phyloP scores from a whole-genome alignment of 441 rosid species.

The Manihot esculenta region DNA sequence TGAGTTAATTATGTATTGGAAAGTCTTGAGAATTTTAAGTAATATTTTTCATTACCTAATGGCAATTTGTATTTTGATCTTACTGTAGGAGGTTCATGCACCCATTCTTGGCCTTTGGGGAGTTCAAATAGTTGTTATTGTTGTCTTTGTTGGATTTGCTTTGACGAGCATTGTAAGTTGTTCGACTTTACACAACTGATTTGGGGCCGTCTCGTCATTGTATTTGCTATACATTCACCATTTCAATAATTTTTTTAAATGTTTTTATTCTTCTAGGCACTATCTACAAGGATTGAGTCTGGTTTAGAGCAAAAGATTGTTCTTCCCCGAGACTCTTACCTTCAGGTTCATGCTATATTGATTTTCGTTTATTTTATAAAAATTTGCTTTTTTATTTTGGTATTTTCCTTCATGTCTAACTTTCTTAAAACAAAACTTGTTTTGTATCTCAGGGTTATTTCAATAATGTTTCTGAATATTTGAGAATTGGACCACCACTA shows the following conservation, averaged over 20 bases:
- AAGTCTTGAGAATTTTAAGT: neutral
- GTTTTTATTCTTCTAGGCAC: constrained; percentile 43
- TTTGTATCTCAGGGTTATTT: constrained; percentile 71
- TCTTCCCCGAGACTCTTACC: constrained; percentile 93
- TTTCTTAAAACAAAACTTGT: constrained; percentile 14
- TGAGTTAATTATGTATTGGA: neutral
- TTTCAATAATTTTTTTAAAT: neutral
- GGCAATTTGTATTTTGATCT: neutral
- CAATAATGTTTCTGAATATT: constrained; percentile 64
- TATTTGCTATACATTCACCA: neutral
- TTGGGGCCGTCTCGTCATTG: neutral
- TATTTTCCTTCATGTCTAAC: constrained; percentile 6
- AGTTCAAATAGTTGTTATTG: constrained; percentile 67
- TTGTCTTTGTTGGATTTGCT: constrained; percentile 64
- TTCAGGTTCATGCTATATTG: constrained; percentile 59
- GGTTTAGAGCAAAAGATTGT: constrained; percentile 97
- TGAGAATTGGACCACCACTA: constrained; percentile 88
- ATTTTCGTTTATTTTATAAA: constrained; percentile 1
- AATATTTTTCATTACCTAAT: constrained; percentile 11
- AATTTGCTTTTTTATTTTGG: constrained; percentile 17
- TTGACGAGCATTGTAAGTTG: constrained; percentile 87
- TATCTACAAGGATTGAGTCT: constrained; percentile 76
- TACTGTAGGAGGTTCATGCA: constrained; percentile 81
- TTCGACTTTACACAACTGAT: neutral
- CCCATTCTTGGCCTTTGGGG: constrained; percentile 75